Evolutionary conservation across 2,329 filamentous ascomycete genomes (phyloP).

Genomic region (Ceratocystis papillata): DNA sequence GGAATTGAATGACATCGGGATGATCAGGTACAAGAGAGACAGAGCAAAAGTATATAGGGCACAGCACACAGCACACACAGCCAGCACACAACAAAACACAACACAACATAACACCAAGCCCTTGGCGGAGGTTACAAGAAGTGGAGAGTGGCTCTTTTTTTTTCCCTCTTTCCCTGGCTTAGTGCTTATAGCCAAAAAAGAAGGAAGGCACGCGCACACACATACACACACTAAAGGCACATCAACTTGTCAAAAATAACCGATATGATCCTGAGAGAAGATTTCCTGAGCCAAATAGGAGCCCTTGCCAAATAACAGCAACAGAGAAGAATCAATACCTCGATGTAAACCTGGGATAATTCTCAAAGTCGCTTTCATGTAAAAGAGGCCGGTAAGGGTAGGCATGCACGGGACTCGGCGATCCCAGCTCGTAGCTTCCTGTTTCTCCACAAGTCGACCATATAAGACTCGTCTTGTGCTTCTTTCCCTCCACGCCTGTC

Average conservation of each 20-base stretch:
- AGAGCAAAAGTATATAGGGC: background rate
- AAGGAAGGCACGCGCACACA: conserved; percentile 3
- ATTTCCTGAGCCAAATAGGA: too few species aligned
- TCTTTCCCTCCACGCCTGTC: background rate
- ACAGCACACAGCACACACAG: background rate
- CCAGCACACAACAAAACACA: too few species aligned
- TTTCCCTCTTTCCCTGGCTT: background rate
- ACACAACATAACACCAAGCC: background rate
- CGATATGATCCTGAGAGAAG: background rate
- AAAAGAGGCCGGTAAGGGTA: background rate
- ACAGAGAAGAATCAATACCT: too few species aligned
- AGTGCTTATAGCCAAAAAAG: background rate
- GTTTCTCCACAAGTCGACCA: background rate
- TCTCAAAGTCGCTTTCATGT: too few species aligned
- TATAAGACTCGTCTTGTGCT: background rate
- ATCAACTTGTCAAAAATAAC: background rate
- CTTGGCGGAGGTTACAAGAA: background rate
- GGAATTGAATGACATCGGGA: conserved; percentile 11
- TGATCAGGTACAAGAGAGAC: conserved; percentile 3
- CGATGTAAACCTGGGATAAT: too few species aligned
- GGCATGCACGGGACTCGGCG: background rate
- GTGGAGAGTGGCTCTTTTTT: conserved; percentile 3
- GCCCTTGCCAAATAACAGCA: too few species aligned
- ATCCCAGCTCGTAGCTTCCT: background rate
- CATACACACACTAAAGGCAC: too few species aligned